Base-by-base conservation (phyloP, 2,329 filamentous ascomycete genomes). In the Stagonosporopsis chrysanthemi region DNA sequence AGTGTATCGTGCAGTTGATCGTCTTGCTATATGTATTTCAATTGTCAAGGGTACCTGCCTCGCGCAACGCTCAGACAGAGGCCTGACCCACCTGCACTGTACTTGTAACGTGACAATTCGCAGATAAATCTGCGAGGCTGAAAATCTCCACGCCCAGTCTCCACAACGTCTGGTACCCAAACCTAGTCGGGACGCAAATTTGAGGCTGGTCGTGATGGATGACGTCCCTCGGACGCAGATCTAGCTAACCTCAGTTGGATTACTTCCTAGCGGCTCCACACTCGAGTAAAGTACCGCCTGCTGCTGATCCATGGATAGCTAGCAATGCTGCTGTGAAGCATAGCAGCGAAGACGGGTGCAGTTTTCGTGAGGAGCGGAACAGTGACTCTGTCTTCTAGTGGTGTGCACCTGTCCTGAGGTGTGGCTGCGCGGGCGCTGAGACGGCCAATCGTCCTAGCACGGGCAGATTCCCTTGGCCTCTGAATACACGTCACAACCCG, bases 131-230 rank as follows among this genome's bases (percentile, higher is more conserved):
- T 23, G 23, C 19, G 19, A 44, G 14, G 44, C 40, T 28, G 22
- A 3, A 15, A 24, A 1, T 12, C n/a, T 14, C 12, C 28, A 23
- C n/a, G 19, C 8, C 19, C 22, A 22, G 6, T 35, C 14, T 22
- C 26, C 22, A 33, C 38, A 44, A 17, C 22, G 6, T 31, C 14
- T 44, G 31, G 11, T 40, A 48, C 19, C 39, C 26, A 19, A 40
- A 26, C 24, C 38, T 26, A 17, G 48, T 44, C 36, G 22, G 41
- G 45, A 23, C 38, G 39, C 42, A 52, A 44, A 39, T 44, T 52
- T 52, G 48, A 52, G 48, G 48, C 54, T 44, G 48, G 43, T 38
- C 23, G 39, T 43, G 54, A 57, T 57, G 43, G 15, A 57, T 57
- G 54, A 57, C 54, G 54, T 57, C 36, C 11, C 39, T 57, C 35